Evolutionary conservation across 768 basidiomycete genomes (phyloP).

Genomic region (Collybia sordida): DNA sequence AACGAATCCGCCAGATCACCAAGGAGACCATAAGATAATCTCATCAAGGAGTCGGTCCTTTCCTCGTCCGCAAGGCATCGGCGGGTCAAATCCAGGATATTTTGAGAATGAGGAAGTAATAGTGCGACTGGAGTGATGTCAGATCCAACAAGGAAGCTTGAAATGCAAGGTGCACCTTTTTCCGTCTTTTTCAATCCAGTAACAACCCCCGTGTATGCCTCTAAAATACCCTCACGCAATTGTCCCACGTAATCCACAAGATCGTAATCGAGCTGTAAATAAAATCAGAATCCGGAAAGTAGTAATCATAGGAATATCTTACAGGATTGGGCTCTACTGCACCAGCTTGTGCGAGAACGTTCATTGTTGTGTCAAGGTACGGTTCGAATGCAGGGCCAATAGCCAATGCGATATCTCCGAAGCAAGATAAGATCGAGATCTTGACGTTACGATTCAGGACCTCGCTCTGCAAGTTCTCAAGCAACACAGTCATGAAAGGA

Average conservation of each 20-base stretch:
- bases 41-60: constrained; percentile 72
- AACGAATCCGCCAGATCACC: constrained; percentile 93
- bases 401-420: constrained; percentile 95
- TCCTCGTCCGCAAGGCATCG: constrained; percentile 81
- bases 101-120: constrained; percentile 67
- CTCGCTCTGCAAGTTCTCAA: constrained; percentile 89
- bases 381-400: constrained; percentile 86
- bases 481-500: constrained; percentile 88
- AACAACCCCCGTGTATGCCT: constrained; percentile 95
- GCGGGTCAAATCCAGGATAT: constrained; percentile 80
- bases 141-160: constrained; percentile 4
- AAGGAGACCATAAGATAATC: constrained; percentile 79
- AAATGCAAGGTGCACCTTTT: constrained; percentile 51
- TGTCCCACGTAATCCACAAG: constrained; percentile 89
- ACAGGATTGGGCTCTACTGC: constrained; percentile 86
- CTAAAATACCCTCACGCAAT: constrained; percentile 92
- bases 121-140: constrained; percentile 34
- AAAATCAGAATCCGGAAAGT: constrained; percentile 6
- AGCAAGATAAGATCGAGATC: constrained; percentile 93
- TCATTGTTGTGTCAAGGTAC: constrained; percentile 88
- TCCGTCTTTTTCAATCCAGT: constrained; percentile 85
- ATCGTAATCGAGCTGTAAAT: constrained; percentile 72
- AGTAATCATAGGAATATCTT: constrained; percentile 23
- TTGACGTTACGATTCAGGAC: constrained; percentile 93
- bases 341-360: constrained; percentile 88